Base-by-base conservation (phyloP, 305 asterid species). In the Euphrasia arctica region DNA sequence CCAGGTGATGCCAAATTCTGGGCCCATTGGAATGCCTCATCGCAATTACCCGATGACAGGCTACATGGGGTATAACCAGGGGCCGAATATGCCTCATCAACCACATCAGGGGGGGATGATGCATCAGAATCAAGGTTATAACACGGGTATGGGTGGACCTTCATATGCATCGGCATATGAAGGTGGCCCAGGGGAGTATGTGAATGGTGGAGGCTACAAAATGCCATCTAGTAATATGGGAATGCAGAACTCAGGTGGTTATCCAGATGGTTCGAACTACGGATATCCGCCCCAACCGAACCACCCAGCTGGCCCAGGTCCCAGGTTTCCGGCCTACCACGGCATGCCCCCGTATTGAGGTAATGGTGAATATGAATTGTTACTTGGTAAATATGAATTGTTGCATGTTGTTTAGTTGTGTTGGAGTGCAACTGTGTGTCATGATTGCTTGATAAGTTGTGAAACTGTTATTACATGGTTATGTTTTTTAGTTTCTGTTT, bases 281-380 rank as follows among this genome's bases (percentile, higher is more conserved):
- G 93, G 9, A n/a, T 89, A 87, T 69, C 86, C 84, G 3, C 43
- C 91, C 18, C 96, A 82, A 71, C 77, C 74, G 6, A 78, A 64
- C 65, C 97, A 78, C 71, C 51, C 13, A n/a, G 87, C 77, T 47
- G 96, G 81, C 22, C 90, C 90, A 5, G 96, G 94, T 11, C 86
- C 89, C 2, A 81, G 97, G 75, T 80, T 79, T 74, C 95, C 97
- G 2, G 71, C 88, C 69, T 92, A 90, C 76, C 96, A 80, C 83
- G 95, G 95, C 12, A 79, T 82, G 85, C 97, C 91, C 14, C 95
- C 93, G n/a, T 92, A 90, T 66, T 88, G 86, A 92, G 97, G 98
- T 92, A 83, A 81, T 55, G 58, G 14, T 34, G 45, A 10, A 52
- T 39, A 6, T 4, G 7, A 18, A 14, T 45, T 45, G 15, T 15